phyloP scores from a whole-genome alignment of 768 basidiomycete species.

The Calocera viscosa region DNA sequence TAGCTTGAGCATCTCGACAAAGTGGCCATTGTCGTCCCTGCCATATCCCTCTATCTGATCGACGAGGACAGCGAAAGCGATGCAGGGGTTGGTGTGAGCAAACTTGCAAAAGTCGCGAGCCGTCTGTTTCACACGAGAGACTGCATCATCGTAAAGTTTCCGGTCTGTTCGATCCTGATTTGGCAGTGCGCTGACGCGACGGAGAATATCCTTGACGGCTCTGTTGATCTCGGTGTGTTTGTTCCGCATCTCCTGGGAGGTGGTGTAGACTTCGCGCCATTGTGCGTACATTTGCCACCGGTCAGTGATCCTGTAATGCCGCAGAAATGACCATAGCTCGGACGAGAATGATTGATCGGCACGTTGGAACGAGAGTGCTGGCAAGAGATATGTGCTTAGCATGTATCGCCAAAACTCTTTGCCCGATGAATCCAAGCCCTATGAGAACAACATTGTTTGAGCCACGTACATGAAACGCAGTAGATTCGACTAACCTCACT shows the following conservation, averaged over 20 bases:
- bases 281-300: constrained; percentile 93
- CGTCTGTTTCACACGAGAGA: constrained; percentile 14
- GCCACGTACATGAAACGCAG: neutral
- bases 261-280: constrained; percentile 71
- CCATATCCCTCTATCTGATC: constrained; percentile 90
- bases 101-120: constrained; percentile 84
- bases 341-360: constrained; percentile 80
- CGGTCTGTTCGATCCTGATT: constrained; percentile 12
- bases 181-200: constrained; percentile 63
- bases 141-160: neutral
- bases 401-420: constrained; percentile 71
- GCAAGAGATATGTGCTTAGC: constrained; percentile 67
- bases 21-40: constrained; percentile 46
- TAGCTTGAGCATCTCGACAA: constrained; percentile 72
- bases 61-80: constrained; percentile 79
- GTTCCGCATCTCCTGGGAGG: constrained; percentile 66
- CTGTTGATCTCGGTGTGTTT: constrained; percentile 72
- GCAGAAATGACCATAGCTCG: constrained; percentile 85
- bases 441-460: neutral
- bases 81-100: constrained; percentile 85
- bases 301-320: constrained; percentile 58
- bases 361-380: constrained; percentile 71
- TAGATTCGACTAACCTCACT: constrained; percentile 13
- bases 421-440: constrained; percentile 5
- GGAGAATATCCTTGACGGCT: constrained; percentile 78